Evolutionary conservation across 106 monocot genomes (phyloP).

Genomic region (Platanthera guangdongensis): DNA sequence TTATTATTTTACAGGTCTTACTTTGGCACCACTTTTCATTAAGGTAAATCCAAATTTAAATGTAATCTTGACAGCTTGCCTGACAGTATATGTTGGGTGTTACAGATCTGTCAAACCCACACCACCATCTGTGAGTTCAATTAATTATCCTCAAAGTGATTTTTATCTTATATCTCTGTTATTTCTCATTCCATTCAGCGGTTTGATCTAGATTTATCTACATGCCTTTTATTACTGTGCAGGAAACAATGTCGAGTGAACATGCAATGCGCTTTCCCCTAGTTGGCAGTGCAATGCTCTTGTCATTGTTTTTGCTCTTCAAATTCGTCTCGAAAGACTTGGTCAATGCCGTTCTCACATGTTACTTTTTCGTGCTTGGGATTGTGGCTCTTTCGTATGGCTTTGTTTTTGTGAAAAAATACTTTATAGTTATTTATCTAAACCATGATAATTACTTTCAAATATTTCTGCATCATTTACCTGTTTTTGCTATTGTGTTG

Average conservation of each 20-base stretch:
- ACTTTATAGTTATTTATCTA: neutral
- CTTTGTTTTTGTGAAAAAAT: neutral
- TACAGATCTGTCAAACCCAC: slow-evolving; percentile 90
- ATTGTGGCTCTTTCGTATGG: slow-evolving; percentile 80
- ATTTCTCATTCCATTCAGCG: neutral
- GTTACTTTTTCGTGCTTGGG: slow-evolving; percentile 95
- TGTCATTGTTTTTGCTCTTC: slow-evolving; percentile 87
- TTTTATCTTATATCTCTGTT: neutral
- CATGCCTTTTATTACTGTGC: slow-evolving; percentile 8
- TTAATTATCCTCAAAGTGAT: neutral
- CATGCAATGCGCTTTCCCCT: slow-evolving; percentile 99
- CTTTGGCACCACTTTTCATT: slow-evolving; percentile 70
- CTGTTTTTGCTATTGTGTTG: slow-evolving; percentile 7
- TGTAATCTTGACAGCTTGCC: slow-evolving; percentile 88
- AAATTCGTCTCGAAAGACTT: slow-evolving; percentile 95
- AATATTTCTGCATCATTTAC: neutral
- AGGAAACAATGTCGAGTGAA: slow-evolving; percentile 97
- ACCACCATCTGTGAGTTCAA: slow-evolving; percentile 62
- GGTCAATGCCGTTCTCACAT: slow-evolving; percentile 94
- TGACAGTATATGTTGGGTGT: slow-evolving; percentile 95
- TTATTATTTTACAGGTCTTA: slow-evolving; percentile 48
- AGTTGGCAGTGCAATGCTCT: slow-evolving; percentile 93
- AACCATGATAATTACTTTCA: neutral
- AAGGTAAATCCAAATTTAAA: slow-evolving; percentile 84
- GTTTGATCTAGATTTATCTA: neutral